Evolutionary conservation across 1,284 basidiomycete species (phyloP).

Genomic region (Malassezia yamatoensis): DNA sequence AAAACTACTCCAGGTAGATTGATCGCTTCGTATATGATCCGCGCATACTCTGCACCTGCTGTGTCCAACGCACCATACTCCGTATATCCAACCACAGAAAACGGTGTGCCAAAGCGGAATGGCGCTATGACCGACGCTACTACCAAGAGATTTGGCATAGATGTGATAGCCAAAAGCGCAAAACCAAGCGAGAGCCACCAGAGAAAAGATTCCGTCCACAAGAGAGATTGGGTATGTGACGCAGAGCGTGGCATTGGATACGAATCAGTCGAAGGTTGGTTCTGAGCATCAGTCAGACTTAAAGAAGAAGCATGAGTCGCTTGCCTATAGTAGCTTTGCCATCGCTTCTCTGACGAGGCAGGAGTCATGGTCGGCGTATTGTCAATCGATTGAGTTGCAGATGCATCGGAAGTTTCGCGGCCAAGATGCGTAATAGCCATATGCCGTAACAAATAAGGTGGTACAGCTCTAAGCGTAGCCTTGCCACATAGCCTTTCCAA

Average conservation of each 20-base stretch:
- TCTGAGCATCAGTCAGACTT: too few species aligned
- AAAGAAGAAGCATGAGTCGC: too few species aligned
- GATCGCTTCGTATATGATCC: conserved; percentile 6
- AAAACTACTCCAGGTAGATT: neutral
- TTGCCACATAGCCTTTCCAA: neutral
- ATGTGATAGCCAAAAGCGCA: conserved; percentile 4
- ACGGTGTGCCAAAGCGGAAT: conserved; percentile 7
- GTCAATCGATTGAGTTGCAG: too few species aligned
- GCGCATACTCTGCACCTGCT: neutral
- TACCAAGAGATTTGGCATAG: neutral
- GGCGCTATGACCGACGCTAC: conserved; percentile 2
- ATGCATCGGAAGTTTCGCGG: neutral
- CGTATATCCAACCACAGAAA: neutral
- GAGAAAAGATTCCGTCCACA: neutral
- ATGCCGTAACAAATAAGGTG: neutral
- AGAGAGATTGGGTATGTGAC: too few species aligned
- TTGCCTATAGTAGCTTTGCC: too few species aligned
- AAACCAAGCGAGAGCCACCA: conserved; percentile 8
- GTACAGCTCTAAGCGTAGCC: neutral
- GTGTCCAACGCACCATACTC: neutral
- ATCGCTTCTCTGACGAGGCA: too few species aligned
- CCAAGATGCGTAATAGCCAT: neutral
- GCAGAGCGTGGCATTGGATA: too few species aligned
- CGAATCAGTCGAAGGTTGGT: too few species aligned
- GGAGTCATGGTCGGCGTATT: too few species aligned